phyloP scores from a whole-genome alignment of 352 stramenopile genomes.

The Phytopythium delawarense region DNA sequence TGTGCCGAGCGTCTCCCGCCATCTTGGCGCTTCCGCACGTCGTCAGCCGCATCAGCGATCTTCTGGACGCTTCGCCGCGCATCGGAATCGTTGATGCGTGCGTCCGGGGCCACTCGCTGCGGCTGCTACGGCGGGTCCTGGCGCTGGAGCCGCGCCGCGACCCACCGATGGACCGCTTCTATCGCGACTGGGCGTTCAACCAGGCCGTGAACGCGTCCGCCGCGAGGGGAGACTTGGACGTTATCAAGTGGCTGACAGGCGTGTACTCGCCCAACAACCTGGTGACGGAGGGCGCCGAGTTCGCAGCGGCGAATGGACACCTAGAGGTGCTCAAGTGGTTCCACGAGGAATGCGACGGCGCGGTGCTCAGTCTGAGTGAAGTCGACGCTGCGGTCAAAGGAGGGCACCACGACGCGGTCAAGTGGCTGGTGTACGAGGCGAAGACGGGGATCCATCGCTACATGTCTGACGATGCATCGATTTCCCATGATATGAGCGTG shows the following conservation, averaged over 20 bases:
- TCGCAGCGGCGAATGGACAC: background rate
- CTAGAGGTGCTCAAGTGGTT: background rate
- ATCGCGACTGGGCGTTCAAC: conserved; percentile 1
- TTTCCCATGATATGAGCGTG: too few species aligned
- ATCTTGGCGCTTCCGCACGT: background rate
- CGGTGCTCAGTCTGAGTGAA: background rate
- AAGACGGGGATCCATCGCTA: background rate
- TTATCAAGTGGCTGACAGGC: background rate
- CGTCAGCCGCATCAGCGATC: background rate
- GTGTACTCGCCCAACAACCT: background rate
- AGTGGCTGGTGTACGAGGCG: background rate
- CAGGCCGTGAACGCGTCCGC: background rate
- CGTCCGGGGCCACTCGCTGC: background rate
- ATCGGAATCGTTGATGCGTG: background rate
- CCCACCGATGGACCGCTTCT: background rate
- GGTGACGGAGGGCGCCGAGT: background rate
- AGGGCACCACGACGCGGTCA: background rate
- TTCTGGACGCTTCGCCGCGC: background rate
- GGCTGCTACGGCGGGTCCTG: background rate
- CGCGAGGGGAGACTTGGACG: background rate
- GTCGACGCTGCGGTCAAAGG: background rate
- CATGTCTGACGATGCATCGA: background rate
- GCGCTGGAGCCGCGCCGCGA: background rate
- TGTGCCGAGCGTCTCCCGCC: background rate
- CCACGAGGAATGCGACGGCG: background rate